These are phyloP conservation scores for Pleurotus sapidus DNA, from an alignment of 768 basidiomycete species.

Conservation along the genomic window DNA sequence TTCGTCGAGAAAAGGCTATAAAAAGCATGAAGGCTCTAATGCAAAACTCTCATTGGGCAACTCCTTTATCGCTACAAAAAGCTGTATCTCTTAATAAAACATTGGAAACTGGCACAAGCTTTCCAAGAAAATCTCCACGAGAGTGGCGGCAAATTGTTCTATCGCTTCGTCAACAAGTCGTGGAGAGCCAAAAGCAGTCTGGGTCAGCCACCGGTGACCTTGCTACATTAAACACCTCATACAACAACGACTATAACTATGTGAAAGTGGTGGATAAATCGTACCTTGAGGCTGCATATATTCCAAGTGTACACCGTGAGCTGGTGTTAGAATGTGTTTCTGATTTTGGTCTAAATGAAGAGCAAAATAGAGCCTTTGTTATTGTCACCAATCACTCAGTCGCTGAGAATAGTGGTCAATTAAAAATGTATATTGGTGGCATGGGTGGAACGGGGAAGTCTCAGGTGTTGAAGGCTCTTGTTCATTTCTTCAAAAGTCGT, in stretches of 20 bases:
- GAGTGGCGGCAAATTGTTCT: slow-evolving; percentile 8
- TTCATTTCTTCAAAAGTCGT: slow-evolving; percentile 18
- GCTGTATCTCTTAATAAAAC: background rate
- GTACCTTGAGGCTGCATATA: slow-evolving; percentile 16
- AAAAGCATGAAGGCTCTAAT: slow-evolving; percentile 1
- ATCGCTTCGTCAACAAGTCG: too few relatives aligned
- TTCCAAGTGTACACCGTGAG: background rate
- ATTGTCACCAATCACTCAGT: slow-evolving; percentile 25
- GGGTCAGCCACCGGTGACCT: too few relatives aligned
- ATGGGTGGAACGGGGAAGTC: slow-evolving; percentile 31
- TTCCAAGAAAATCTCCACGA: background rate
- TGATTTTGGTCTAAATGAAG: slow-evolving; percentile 20
- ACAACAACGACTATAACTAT: too few relatives aligned
- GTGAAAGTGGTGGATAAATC: slow-evolving; percentile 19
- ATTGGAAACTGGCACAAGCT: too few relatives aligned
- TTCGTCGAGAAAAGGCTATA: background rate
- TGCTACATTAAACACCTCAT: too few relatives aligned
- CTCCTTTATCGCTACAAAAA: background rate
- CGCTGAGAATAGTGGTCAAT: slow-evolving; percentile 10
- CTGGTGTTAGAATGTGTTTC: background rate
- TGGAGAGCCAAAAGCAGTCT: too few relatives aligned
- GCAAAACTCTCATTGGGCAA: background rate
- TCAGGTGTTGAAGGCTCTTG: slow-evolving; percentile 24
- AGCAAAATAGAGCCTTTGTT: slow-evolving; percentile 28
- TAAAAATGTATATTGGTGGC: slow-evolving; percentile 30